Percentiles rank a stretch among this genome's conserved stretches.
Evolutionary conservation across 768 basidiomycete genomes (phyloP).

Genomic region (Symmetrospora coprosmae): DNA sequence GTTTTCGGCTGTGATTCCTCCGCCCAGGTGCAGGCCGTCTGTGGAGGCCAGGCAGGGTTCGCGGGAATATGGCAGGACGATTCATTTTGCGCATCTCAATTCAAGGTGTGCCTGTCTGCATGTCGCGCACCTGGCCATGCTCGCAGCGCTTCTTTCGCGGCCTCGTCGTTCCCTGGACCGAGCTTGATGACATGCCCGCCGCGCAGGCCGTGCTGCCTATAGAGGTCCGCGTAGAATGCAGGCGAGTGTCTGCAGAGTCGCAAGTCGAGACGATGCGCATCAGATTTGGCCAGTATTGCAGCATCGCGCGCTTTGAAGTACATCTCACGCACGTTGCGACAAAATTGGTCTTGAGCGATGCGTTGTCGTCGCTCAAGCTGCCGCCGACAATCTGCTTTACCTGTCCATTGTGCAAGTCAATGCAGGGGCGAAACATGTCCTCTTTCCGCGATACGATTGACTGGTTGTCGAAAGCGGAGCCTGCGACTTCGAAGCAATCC

Average conservation of each 20-base stretch:
- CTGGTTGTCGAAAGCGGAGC: not conserved
- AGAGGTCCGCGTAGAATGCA: slow-evolving; percentile 63
- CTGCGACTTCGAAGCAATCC: no score
- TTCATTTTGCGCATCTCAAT: not conserved
- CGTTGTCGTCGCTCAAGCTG: slow-evolving; percentile 58
- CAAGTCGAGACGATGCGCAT: not conserved
- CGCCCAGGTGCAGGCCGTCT: slow-evolving; percentile 81
- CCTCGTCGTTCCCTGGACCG: slow-evolving; percentile 71
- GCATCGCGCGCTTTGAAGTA: not conserved
- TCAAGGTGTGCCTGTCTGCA: not conserved
- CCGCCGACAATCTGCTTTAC: slow-evolving; percentile 98
- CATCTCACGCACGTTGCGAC: slow-evolving; percentile 60
- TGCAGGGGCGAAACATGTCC: slow-evolving; percentile 68
- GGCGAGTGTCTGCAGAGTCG: slow-evolving; percentile 43
- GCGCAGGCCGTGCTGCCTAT: slow-evolving; percentile 51
- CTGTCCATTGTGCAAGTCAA: slow-evolving; percentile 85
- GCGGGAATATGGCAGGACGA: no score
- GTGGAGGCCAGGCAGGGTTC: slow-evolving; percentile 10
- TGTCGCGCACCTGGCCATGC: slow-evolving; percentile 60
- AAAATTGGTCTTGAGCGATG: slow-evolving; percentile 72
- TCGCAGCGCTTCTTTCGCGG: slow-evolving; percentile 66
- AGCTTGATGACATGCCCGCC: slow-evolving; percentile 97
- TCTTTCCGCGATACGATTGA: not conserved
- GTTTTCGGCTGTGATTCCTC: slow-evolving; percentile 71
- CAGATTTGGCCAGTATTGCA: not conserved